Evolutionary conservation across 2,329 filamentous ascomycete species (phyloP), one percentile per base, ranked within the genome.

Genomic region (Coniochaeta sp.): DNA sequence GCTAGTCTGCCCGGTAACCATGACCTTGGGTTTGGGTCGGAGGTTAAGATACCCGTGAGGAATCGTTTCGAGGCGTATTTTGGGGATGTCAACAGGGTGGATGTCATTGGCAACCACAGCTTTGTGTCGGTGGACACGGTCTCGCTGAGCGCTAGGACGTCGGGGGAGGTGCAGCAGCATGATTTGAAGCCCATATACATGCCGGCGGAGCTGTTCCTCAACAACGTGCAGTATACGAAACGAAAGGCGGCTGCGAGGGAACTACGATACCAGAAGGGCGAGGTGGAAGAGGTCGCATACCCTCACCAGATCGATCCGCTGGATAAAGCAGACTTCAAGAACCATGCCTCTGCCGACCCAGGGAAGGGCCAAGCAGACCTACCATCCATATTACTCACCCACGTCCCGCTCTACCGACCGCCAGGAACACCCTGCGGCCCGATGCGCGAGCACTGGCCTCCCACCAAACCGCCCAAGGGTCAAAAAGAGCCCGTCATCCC

Each of bases 1-100:
- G 83, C 88, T 16, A 92, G 87, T 63, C 65, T 99, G 52, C 94
- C 94, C 0, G 94, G 94, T 2, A 99, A 99, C 62, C 94, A 99
- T 65, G 94, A 99, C 65, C 68, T 97, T 35, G 94, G 94, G 0
- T 96, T 97, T 63, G 92, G 89, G 3, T 83, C 83, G 20, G 87
- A 91, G 42, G 85, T 99, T 47, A 89, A 96, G 64, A 65, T 86
- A 8, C 77, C 87, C 0, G 89, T 96, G 30, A 81, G 91, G 49
- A 78, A 94, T 60, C 78, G 94, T 14, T 99, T 97, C 66, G 82
- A 86, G 61, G 82, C 86, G 3, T 96, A 86, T 64, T 97, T 99
- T 69, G 94, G 94, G 4, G 86, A 94, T 51, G 82, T 85, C n/a
- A 97, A 96, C 67, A 79, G 89, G 8, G 84, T 99, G 18, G 91